phyloP scores from a whole-genome alignment of 2,329 filamentous ascomycete genomes.

The Aspergillus sp. region DNA sequence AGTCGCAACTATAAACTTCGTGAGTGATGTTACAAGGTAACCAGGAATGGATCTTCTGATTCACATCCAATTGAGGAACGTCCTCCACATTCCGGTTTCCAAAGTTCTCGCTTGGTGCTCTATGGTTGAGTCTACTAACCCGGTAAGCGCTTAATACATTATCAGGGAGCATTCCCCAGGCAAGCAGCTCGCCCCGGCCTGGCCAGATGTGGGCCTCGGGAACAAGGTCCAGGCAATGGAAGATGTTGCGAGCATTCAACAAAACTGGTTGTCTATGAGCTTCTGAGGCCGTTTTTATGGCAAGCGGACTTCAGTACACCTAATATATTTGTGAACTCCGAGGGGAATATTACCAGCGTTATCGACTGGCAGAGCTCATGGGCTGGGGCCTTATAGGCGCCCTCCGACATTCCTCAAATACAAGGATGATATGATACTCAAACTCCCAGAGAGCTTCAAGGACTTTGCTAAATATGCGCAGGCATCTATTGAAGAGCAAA shows the following conservation, averaged over 20 bases:
- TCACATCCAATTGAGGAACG: slow-evolving; percentile 12
- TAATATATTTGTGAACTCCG: slow-evolving; percentile 40
- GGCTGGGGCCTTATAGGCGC: slow-evolving; percentile 21
- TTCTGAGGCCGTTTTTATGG: slow-evolving; percentile 35
- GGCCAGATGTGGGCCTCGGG: slow-evolving; percentile 26
- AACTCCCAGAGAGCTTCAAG: slow-evolving; percentile 25
- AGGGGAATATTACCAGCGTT: slow-evolving; percentile 35
- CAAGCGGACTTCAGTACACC: slow-evolving; percentile 39
- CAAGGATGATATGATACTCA: slow-evolving; percentile 14
- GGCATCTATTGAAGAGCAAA: slow-evolving; percentile 1
- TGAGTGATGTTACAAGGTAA: slow-evolving; percentile 8
- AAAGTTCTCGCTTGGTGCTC: slow-evolving; percentile 21
- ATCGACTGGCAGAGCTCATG: slow-evolving; percentile 45
- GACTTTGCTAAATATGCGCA: slow-evolving; percentile 7
- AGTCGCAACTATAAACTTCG: slow-evolving; percentile 27
- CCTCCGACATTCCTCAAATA: slow-evolving; percentile 17
- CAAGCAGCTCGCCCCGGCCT: slow-evolving; percentile 25
- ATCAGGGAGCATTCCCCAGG: slow-evolving; percentile 32
- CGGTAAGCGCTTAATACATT: slow-evolving; percentile 28
- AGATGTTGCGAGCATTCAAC: slow-evolving; percentile 36
- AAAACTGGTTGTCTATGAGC: slow-evolving; percentile 38
- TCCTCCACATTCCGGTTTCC: slow-evolving; percentile 18
- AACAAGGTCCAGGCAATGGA: slow-evolving; percentile 21
- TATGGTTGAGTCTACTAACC: slow-evolving; percentile 14
- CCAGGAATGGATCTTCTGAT: slow-evolving; percentile 20